Percentiles rank a stretch among this genome's conserved stretches.
These are phyloP conservation scores for Candida jianshihensis DNA, from an alignment of 805 yeast genomes.

Conservation along the genomic window DNA sequence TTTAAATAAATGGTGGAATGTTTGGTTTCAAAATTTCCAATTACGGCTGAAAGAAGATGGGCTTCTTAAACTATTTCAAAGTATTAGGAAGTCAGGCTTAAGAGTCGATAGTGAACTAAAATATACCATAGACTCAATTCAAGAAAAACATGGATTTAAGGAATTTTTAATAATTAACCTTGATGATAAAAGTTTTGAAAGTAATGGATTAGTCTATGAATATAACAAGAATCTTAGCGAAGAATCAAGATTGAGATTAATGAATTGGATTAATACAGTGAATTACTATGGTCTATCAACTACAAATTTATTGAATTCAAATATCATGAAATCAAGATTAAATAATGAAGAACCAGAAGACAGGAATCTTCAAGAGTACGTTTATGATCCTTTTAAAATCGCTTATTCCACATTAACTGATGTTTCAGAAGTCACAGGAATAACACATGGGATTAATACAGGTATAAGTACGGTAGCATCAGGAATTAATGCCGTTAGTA, in stretches of 20 bases:
- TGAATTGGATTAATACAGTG: slow-evolving; percentile 16
- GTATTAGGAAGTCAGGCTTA: slow-evolving; percentile 24
- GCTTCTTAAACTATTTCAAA: slow-evolving; percentile 23
- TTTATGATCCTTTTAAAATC: slow-evolving; percentile 23
- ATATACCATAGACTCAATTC: slow-evolving; percentile 7
- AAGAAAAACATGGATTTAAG: slow-evolving; percentile 6
- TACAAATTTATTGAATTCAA: slow-evolving; percentile 7
- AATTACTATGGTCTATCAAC: slow-evolving; percentile 12
- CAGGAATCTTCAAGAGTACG: too few species aligned
- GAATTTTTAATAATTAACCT: slow-evolving; percentile 15
- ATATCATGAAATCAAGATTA: slow-evolving; percentile 16
- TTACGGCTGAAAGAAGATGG: slow-evolving; percentile 28
- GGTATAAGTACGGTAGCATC: slow-evolving; percentile 13
- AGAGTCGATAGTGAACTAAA: slow-evolving; percentile 9
- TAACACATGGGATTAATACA: slow-evolving; percentile 16
- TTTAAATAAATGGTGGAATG: slow-evolving; percentile 30
- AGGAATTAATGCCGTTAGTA: slow-evolving; percentile 6
- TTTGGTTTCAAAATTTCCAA: slow-evolving; percentile 26
- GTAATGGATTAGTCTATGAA: slow-evolving; percentile 19
- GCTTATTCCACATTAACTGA: slow-evolving; percentile 17
- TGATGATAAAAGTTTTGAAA: slow-evolving; percentile 4
- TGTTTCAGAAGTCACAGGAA: slow-evolving; percentile 14
- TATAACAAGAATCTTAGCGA: slow-evolving; percentile 4
- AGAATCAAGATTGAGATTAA: slow-evolving; percentile 8
- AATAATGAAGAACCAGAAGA: slow-evolving; percentile 4